phyloP scores from a whole-genome alignment of 371 early-diverging fungal genomes.

The Dichotomocladium elegans region DNA sequence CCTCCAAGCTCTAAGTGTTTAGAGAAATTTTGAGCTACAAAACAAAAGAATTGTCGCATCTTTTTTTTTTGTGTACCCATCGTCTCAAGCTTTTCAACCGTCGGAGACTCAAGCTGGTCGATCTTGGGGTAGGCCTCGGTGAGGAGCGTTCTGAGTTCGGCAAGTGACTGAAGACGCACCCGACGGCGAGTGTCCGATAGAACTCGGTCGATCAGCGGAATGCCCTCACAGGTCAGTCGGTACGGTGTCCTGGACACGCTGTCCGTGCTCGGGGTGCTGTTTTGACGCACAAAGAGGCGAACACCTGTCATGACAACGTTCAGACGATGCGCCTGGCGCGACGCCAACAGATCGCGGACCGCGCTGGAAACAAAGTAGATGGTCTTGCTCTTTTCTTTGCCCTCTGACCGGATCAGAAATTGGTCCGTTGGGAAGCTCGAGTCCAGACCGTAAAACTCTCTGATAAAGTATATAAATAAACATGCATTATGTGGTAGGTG shows the following conservation, averaged over 20 bases:
- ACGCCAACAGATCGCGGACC: slow-evolving; percentile 67
- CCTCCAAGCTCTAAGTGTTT: slow-evolving; percentile 23
- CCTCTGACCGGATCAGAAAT: slow-evolving; percentile 79
- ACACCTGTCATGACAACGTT: slow-evolving; percentile 91
- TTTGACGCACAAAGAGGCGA: slow-evolving; percentile 73
- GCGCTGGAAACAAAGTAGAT: slow-evolving; percentile 79
- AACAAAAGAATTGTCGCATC: background rate
- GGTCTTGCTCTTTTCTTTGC: slow-evolving; percentile 58
- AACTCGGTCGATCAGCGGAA: slow-evolving; percentile 60
- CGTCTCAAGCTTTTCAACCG: slow-evolving; percentile 2
- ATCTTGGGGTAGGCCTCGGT: slow-evolving; percentile 61
- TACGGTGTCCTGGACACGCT: slow-evolving; percentile 56
- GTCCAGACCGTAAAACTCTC: slow-evolving; percentile 74
- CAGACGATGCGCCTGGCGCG: slow-evolving; percentile 62
- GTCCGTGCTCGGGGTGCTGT: slow-evolving; percentile 34
- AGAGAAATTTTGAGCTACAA: slow-evolving; percentile 14
- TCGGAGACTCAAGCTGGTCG: slow-evolving; percentile 27
- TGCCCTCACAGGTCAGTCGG: slow-evolving; percentile 78
- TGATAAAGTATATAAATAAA: slow-evolving; percentile 14
- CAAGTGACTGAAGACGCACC: slow-evolving; percentile 12
- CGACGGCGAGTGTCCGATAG: slow-evolving; percentile 50
- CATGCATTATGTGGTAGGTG: background rate
- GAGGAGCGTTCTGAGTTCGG: slow-evolving; percentile 53
- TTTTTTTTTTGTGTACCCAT: slow-evolving; percentile 13
- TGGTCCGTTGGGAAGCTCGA: slow-evolving; percentile 73